Percentiles rank a stretch among this genome's conserved stretches.
Evolutionary conservation across 2,329 filamentous ascomycete species (phyloP).

Genomic region (Neophaeococcomyces aloes): DNA sequence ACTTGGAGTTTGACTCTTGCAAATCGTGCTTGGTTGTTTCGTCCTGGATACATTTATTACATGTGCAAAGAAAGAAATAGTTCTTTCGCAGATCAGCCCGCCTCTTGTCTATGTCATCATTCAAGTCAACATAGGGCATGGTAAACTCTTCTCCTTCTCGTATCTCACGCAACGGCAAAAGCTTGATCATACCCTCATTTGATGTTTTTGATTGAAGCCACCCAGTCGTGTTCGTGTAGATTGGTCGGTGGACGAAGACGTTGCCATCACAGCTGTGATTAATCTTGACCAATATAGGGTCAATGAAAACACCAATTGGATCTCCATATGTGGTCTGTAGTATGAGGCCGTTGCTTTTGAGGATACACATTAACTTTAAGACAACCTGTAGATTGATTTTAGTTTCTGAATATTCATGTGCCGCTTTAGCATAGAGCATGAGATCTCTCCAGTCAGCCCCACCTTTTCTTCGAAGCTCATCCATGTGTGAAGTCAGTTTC

Average conservation of each 20-base stretch:
- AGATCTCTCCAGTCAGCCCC: conserved; percentile 39
- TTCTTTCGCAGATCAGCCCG: conserved; percentile 42
- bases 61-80: conserved; percentile 51
- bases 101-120: conserved; percentile 41
- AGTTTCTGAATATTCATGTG: conserved; percentile 42
- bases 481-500: conserved; percentile 39
- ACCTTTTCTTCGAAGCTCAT: conserved; percentile 35
- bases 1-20: neutral
- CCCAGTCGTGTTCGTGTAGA: neutral
- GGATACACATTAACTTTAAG: conserved; percentile 30
- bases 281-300: conserved; percentile 43
- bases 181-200: conserved; percentile 26
- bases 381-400: conserved; percentile 34
- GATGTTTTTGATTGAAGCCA: conserved; percentile 7
- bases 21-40: neutral
- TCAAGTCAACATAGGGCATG: conserved; percentile 52
- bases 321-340: conserved; percentile 47
- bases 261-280: conserved; percentile 57
- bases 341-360: conserved; percentile 31
- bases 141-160: conserved; percentile 47
- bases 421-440: conserved; percentile 43
- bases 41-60: conserved; percentile 36
- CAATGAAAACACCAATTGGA: conserved; percentile 48
- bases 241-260: conserved; percentile 36
- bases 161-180: conserved; percentile 46